phyloP scores from a whole-genome alignment of 2,329 filamentous ascomycete species.

The Xylariaceae sp. region DNA sequence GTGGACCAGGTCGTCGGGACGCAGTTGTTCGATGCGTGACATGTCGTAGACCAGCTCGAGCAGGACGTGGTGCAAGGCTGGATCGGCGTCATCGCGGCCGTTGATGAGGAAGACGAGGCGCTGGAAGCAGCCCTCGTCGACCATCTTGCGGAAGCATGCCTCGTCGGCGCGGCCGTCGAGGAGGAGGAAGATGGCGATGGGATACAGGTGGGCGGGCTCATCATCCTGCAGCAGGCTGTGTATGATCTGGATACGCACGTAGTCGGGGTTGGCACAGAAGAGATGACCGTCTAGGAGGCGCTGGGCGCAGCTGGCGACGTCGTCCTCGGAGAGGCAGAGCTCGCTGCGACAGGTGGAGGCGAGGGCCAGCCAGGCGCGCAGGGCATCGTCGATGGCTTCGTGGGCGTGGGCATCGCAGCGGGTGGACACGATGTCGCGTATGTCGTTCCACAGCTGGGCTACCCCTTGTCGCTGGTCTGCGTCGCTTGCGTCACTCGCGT shows the following conservation, averaged over 20 bases:
- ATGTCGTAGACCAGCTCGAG: constrained; percentile 94
- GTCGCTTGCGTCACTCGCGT: too few species aligned
- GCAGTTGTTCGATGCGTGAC: constrained; percentile 84
- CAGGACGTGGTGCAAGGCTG: constrained; percentile 73
- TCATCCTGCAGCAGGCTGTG: constrained; percentile 91
- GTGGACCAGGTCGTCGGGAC: constrained; percentile 70
- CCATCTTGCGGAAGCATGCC: constrained; percentile 80
- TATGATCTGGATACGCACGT: constrained; percentile 89
- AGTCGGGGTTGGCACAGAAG: constrained; percentile 73
- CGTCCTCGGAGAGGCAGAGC: constrained; percentile 72
- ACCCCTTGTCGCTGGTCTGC: too few species aligned
- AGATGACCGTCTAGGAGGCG: constrained; percentile 72
- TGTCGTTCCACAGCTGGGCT: too few species aligned
- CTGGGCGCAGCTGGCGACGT: constrained; percentile 76
- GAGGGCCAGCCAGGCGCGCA: constrained; percentile 80
- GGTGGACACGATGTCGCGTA: constrained; percentile 45
- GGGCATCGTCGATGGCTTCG: constrained; percentile 73
- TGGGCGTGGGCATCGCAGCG: constrained; percentile 45
- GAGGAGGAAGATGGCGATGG: constrained; percentile 79
- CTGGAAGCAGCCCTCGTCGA: constrained; percentile 78
- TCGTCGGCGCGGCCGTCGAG: constrained; percentile 82
- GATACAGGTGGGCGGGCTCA: constrained; percentile 73
- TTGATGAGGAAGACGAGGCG: constrained; percentile 80
- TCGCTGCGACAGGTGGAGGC: constrained; percentile 73
- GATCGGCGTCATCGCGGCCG: constrained; percentile 61